Evolutionary conservation across 257 asterid species (phyloP).

Genomic region (Solanum appendiculatum): DNA sequence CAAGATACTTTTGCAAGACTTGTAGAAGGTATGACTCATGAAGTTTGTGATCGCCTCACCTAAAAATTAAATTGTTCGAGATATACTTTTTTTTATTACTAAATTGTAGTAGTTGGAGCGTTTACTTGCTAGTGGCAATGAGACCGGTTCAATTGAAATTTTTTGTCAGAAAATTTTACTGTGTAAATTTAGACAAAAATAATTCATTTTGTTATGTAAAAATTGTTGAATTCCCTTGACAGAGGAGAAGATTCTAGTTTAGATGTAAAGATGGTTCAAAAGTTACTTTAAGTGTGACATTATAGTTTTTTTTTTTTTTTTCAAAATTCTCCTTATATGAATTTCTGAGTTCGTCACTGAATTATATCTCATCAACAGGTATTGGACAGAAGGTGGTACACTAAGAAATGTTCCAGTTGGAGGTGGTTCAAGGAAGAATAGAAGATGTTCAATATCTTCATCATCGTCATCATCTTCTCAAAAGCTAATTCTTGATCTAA

Average conservation of each 20-base stretch:
- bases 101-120: background rate
- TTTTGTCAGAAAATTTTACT: background rate
- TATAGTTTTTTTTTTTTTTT: background rate
- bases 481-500: slow-evolving; percentile 29
- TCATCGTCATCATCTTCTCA: slow-evolving; percentile 4
- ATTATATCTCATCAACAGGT: background rate
- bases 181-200: background rate
- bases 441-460: slow-evolving; percentile 21
- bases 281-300: background rate
- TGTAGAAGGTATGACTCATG: slow-evolving; percentile 28
- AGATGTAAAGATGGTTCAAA: background rate
- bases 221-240: background rate
- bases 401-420: slow-evolving; percentile 74
- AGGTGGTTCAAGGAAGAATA: slow-evolving; percentile 62
- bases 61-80: background rate
- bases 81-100: background rate
- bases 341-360: background rate
- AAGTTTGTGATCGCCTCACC: background rate
- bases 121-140: background rate
- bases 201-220: background rate
- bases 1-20: slow-evolving; percentile 74
- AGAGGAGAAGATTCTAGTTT: background rate
- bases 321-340: background rate
- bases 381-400: slow-evolving; percentile 87
- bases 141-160: background rate